phyloP scores from a whole-genome alignment of 805 yeast genomes.

The Sugiyamaella lignohabitans region DNA sequence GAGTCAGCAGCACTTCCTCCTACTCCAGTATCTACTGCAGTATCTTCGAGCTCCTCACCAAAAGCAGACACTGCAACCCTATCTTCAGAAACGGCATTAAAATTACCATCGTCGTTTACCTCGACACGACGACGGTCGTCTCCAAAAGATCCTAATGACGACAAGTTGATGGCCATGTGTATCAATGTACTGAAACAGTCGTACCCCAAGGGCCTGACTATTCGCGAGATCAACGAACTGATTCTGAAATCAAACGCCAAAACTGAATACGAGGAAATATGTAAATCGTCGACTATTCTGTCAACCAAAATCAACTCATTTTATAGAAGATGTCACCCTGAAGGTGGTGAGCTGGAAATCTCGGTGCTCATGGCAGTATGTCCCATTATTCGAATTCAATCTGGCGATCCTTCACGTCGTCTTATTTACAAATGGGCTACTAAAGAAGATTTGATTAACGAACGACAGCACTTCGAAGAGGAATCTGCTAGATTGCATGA shows the following conservation, averaged over 20 bases:
- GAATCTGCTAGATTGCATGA: neutral
- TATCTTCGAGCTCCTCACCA: neutral
- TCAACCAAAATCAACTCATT: conserved; percentile 31
- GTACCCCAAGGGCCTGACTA: conserved; percentile 27
- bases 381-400: conserved; percentile 25
- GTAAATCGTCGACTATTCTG: conserved; percentile 28
- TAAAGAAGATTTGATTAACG: conserved; percentile 6
- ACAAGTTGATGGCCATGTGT: conserved; percentile 23
- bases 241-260: conserved; percentile 11
- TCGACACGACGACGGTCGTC: too few relatives aligned
- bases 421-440: conserved; percentile 25
- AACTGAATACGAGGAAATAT: conserved; percentile 16
- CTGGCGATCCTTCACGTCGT: conserved; percentile 27
- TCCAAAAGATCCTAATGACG: conserved; percentile 6
- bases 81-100: neutral
- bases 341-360: conserved; percentile 7
- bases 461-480: neutral
- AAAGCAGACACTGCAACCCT: neutral
- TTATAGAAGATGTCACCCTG: conserved; percentile 27
- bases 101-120: neutral
- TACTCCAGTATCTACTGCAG: neutral
- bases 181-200: conserved; percentile 19
- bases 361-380: conserved; percentile 10
- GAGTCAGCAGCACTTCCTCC: neutral
- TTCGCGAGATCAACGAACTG: conserved; percentile 25